Evolutionary conservation across 306 rosid species (phyloP).

Genomic region (Vigna unguiculata): DNA sequence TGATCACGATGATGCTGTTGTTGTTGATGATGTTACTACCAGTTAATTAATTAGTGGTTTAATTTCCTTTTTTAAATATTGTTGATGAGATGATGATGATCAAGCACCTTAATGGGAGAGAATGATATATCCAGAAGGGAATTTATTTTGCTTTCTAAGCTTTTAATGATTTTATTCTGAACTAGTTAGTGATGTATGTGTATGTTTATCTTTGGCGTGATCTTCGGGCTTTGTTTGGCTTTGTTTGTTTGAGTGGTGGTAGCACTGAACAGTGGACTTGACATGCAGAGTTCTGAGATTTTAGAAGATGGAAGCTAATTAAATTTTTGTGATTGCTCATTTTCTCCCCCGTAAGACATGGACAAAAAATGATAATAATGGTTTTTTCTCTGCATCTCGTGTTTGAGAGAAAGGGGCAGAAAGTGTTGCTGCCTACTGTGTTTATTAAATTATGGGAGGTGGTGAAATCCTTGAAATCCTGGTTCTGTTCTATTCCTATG

Average conservation of each 20-base stretch:
- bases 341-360: slow-evolving; percentile 33
- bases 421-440: slow-evolving; percentile 52
- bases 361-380: slow-evolving; percentile 32
- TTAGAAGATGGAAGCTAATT: not conserved
- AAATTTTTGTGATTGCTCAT: not conserved
- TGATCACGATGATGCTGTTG: not conserved
- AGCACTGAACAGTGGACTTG: slow-evolving; percentile 14
- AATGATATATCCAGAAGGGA: slow-evolving; percentile 46
- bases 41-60: slow-evolving; percentile 51
- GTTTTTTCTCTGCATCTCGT: slow-evolving; percentile 36
- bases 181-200: not conserved
- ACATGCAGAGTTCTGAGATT: slow-evolving; percentile 23
- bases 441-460: slow-evolving; percentile 33
- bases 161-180: not conserved
- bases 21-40: slow-evolving; percentile 17
- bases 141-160: slow-evolving; percentile 16
- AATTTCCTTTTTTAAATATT: slow-evolving; percentile 36
- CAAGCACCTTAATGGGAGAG: slow-evolving; percentile 53
- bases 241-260: slow-evolving; percentile 22
- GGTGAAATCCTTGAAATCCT: slow-evolving; percentile 46
- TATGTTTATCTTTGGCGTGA: not conserved
- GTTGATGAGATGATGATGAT: slow-evolving; percentile 47
- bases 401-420: slow-evolving; percentile 88
- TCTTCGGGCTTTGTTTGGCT: slow-evolving; percentile 11
- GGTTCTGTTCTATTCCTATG: slow-evolving; percentile 51